phyloP scores from a whole-genome alignment of 106 monocot genomes.

The Xerophyta viscosa region DNA sequence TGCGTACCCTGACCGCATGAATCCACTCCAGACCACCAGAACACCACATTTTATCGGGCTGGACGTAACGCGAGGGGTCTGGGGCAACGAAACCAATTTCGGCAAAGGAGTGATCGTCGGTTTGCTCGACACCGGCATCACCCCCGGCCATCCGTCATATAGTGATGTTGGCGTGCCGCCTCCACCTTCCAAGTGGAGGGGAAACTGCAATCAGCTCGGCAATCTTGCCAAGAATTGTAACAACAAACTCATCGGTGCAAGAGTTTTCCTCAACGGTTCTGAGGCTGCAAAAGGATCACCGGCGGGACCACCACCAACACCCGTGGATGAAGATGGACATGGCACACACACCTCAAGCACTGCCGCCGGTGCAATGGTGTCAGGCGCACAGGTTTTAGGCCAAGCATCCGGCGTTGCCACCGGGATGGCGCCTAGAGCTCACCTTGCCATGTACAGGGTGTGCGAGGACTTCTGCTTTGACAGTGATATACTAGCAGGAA shows the following conservation, averaged over 20 bases:
- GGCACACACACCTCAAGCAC: slow-evolving; percentile 16
- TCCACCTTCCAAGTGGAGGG: slow-evolving; percentile 25
- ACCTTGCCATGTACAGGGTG: slow-evolving; percentile 19
- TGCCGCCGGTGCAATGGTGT: slow-evolving; percentile 2
- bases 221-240: slow-evolving; percentile 2
- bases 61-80: neutral
- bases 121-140: slow-evolving; percentile 10
- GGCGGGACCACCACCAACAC: neutral
- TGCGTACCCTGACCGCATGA: neutral
- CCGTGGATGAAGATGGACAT: slow-evolving; percentile 6
- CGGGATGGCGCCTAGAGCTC: slow-evolving; percentile 20
- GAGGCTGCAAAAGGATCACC: too few relatives aligned
- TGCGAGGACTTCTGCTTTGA: neutral
- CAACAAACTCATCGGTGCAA: slow-evolving; percentile 23
- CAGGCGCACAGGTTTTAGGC: neutral
- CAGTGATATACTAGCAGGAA: slow-evolving; percentile 1
- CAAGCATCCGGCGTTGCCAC: slow-evolving; percentile 4
- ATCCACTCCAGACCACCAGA: slow-evolving; percentile 12
- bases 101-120: slow-evolving; percentile 24
- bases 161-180: slow-evolving; percentile 5
- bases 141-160: slow-evolving; percentile 10
- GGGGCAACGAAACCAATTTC: slow-evolving; percentile 6
- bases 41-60: slow-evolving; percentile 21
- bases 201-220: too few relatives aligned
- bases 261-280: neutral